A percentile compares a stretch with the other conserved stretches of the same genome.
These are phyloP conservation scores for Petrea volubilis DNA, from an alignment of 257 asterid species.

Conservation along the genomic window DNA sequence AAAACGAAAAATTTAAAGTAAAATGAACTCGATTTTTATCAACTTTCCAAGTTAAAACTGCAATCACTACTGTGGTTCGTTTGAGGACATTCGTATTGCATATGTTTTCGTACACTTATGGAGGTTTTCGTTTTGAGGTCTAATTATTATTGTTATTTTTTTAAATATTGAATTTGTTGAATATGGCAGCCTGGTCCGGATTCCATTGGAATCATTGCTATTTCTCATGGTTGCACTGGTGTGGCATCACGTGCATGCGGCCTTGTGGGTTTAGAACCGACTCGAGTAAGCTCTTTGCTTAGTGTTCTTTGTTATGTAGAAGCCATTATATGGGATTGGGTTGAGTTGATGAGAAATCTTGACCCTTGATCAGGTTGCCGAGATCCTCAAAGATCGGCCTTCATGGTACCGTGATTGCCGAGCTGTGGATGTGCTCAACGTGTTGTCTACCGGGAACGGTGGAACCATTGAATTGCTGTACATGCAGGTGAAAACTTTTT, in stretches of 20 bases:
- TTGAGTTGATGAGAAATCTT: not conserved
- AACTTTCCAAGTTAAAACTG: too few species aligned
- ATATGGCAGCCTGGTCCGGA: conserved; percentile 99
- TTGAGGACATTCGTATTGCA: not conserved
- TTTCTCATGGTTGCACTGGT: conserved; percentile 99
- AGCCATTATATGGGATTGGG: not conserved
- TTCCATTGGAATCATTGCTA: conserved; percentile 99
- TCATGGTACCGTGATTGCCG: conserved; percentile 98
- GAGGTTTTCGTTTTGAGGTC: too few species aligned
- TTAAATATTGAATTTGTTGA: not conserved
- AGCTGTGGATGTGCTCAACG: conserved; percentile 84
- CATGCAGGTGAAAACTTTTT: conserved; percentile 70
- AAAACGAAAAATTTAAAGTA: not conserved
- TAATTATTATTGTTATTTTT: too few species aligned
- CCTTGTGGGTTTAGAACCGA: conserved; percentile 93
- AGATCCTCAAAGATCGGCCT: conserved; percentile 91
- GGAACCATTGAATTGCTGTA: conserved; percentile 96
- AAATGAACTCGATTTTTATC: too few species aligned
- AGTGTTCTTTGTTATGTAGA: not conserved
- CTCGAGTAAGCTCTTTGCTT: conserved; percentile 61
- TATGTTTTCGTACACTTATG: not conserved
- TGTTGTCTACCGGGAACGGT: conserved; percentile 84
- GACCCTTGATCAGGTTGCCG: conserved; percentile 68
- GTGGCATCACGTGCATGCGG: conserved; percentile 99
- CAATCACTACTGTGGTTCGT: not conserved